Percentiles rank a stretch among this genome's conserved stretches.
Evolutionary conservation across 371 early-diverging fungal genomes (phyloP).

Genomic region (Batrachochytrium dendrobatidis): DNA sequence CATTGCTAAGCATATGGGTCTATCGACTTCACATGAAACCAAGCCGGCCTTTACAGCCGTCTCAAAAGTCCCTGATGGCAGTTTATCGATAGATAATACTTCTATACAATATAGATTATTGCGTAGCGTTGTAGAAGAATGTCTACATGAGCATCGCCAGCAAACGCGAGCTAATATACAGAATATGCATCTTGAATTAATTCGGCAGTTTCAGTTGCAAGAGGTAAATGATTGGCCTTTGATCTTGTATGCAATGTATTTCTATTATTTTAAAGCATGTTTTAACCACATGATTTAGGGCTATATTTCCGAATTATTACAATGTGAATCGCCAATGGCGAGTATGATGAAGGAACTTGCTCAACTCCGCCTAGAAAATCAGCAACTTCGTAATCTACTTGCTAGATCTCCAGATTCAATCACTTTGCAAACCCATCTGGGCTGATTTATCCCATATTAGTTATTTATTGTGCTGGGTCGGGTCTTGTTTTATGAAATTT

Average conservation of each 20-base stretch:
- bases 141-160: conserved; percentile 42
- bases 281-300: not conserved
- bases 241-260: not conserved
- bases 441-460: too few relatives aligned
- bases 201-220: conserved; percentile 58
- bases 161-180: conserved; percentile 49
- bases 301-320: not conserved
- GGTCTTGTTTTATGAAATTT: too few relatives aligned
- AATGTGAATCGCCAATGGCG: not conserved
- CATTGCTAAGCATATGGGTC: too few relatives aligned
- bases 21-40: too few relatives aligned
- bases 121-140: conserved; percentile 45
- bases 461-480: too few relatives aligned
- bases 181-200: conserved; percentile 57
- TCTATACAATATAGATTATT: conserved; percentile 40
- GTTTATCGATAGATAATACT: too few relatives aligned
- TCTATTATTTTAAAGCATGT: not conserved
- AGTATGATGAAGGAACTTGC: not conserved
- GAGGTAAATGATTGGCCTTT: conserved; percentile 27
- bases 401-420: too few relatives aligned
- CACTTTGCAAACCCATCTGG: too few relatives aligned
- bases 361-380: not conserved
- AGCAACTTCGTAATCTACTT: not conserved
- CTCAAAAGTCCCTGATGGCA: too few relatives aligned
- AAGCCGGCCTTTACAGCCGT: too few relatives aligned